These are phyloP conservation scores for Oryza meridionalis DNA, from an alignment of 176 grass and related monocot genomes.

Conservation along the genomic window DNA sequence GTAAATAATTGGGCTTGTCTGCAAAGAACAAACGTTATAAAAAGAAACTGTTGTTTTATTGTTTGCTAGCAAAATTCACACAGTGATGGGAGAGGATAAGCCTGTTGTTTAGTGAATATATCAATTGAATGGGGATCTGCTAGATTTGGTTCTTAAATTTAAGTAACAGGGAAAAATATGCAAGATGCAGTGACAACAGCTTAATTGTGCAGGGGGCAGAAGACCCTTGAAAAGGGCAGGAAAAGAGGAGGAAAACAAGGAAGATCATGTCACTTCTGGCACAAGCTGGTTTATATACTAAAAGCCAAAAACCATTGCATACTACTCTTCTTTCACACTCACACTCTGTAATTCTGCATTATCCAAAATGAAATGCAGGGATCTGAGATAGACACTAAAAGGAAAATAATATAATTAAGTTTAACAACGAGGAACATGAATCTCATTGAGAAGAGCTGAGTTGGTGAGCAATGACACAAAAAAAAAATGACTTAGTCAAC, in stretches of 20 bases:
- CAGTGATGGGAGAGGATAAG: slow-evolving; percentile 28
- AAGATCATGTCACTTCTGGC: slow-evolving; percentile 20
- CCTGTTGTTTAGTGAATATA: slow-evolving; percentile 30
- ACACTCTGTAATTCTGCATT: background rate
- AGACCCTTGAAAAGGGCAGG: slow-evolving; percentile 60
- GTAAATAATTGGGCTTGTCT: slow-evolving; percentile 34
- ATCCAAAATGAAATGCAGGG: background rate
- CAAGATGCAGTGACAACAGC: slow-evolving; percentile 15
- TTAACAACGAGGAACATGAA: background rate
- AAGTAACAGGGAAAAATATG: background rate
- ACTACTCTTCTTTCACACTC: background rate
- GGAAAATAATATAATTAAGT: background rate
- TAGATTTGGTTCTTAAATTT: slow-evolving; percentile 31
- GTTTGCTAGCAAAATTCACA: background rate
- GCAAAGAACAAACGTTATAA: slow-evolving; percentile 15
- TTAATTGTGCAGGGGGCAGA: slow-evolving; percentile 52
- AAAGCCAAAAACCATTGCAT: slow-evolving; percentile 38
- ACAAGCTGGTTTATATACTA: slow-evolving; percentile 29
- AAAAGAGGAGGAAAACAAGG: slow-evolving; percentile 63
- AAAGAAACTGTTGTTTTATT: slow-evolving; percentile 12
- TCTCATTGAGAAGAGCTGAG: slow-evolving; percentile 1
- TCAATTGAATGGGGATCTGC: slow-evolving; percentile 5
- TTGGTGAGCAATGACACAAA: background rate
- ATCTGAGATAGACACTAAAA: background rate
- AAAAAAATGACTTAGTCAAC: background rate